Conservation (phyloP, 179 eudicot genomes). For the Amaranthus tricolor region DNA sequence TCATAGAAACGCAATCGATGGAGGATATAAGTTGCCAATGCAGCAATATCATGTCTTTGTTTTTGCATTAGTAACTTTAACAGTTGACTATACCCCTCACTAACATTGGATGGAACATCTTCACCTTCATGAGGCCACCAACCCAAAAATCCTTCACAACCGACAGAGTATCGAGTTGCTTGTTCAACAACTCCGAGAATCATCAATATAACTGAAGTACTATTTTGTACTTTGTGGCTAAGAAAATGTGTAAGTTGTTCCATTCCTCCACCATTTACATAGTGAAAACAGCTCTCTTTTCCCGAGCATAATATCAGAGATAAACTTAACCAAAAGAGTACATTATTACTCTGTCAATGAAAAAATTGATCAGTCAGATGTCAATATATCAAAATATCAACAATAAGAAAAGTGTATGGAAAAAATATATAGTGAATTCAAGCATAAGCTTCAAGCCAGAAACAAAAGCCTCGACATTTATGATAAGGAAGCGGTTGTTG, state of each 20-base stretch:
- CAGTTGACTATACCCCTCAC: slow-evolving; percentile 83
- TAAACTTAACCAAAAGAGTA: slow-evolving; percentile 72
- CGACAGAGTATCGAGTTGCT: slow-evolving; percentile 78
- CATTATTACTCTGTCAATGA: slow-evolving; percentile 50
- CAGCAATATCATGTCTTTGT: slow-evolving; percentile 85
- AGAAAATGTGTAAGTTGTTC: slow-evolving; percentile 62
- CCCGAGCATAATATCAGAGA: slow-evolving; percentile 76
- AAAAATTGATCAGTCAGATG: slow-evolving; percentile 13
- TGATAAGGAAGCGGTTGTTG: background rate
- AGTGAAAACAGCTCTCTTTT: slow-evolving; percentile 89
- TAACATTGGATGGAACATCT: slow-evolving; percentile 63
- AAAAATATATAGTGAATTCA: background rate
- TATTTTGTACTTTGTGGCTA: slow-evolving; percentile 38
- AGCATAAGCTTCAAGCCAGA: background rate
- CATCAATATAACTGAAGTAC: slow-evolving; percentile 59
- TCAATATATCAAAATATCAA: background rate
- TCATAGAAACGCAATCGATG: slow-evolving; percentile 90
- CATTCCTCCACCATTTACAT: slow-evolving; percentile 84
- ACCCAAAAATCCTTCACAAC: slow-evolving; percentile 96
- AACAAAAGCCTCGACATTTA: background rate
- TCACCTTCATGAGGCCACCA: slow-evolving; percentile 99
- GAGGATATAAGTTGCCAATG: slow-evolving; percentile 78
- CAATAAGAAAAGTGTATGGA: background rate
- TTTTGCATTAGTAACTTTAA: slow-evolving; percentile 78
- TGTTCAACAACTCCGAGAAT: slow-evolving; percentile 85